Evolutionary conservation across 208 protist genomes (phyloP).

Genomic region (Leishmania tropica): DNA sequence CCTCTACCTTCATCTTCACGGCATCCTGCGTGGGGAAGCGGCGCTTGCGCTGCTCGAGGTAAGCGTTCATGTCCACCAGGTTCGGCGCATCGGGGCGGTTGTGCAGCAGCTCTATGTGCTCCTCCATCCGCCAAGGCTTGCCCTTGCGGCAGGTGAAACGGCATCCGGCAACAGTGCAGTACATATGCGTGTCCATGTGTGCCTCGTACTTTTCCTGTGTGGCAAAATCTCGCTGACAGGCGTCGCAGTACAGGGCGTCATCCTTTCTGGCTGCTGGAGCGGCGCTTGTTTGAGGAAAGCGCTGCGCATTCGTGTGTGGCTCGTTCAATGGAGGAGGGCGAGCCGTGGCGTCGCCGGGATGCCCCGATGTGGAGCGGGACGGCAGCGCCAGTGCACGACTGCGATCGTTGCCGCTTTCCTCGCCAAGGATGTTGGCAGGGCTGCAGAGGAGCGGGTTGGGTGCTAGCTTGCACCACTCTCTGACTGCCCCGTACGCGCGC

Average conservation of each 20-base stretch:
- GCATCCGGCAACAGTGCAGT: constrained; percentile 83
- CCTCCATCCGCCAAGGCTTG: constrained; percentile 82
- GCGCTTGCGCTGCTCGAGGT: constrained; percentile 65
- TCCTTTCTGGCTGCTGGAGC: background rate
- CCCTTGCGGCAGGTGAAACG: constrained; percentile 75
- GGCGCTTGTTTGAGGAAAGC: background rate
- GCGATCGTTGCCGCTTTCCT: background rate
- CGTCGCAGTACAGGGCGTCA: constrained; percentile 65
- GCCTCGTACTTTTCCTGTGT: constrained; percentile 48
- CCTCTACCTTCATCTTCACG: constrained; percentile 81
- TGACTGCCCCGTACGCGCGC: constrained; percentile 5
- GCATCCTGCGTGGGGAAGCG: constrained; percentile 86
- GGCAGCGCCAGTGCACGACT: too few species aligned
- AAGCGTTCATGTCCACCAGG: constrained; percentile 64
- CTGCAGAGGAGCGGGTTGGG: constrained; percentile 20
- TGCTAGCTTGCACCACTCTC: constrained; percentile 17
- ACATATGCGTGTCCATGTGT: constrained; percentile 80
- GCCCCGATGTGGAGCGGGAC: background rate
- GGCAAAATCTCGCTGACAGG: constrained; percentile 80
- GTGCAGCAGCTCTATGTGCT: constrained; percentile 87
- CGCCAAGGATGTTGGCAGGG: background rate
- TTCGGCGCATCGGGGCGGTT: constrained; percentile 84
- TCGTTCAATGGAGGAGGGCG: background rate
- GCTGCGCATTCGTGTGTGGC: background rate
- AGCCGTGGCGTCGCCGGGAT: background rate